A percentile compares a stretch with the other conserved stretches of the same genome.
These are phyloP conservation scores for Patellifolia procumbens DNA, from an alignment of 179 eudicot species.

Conservation along the genomic window DNA sequence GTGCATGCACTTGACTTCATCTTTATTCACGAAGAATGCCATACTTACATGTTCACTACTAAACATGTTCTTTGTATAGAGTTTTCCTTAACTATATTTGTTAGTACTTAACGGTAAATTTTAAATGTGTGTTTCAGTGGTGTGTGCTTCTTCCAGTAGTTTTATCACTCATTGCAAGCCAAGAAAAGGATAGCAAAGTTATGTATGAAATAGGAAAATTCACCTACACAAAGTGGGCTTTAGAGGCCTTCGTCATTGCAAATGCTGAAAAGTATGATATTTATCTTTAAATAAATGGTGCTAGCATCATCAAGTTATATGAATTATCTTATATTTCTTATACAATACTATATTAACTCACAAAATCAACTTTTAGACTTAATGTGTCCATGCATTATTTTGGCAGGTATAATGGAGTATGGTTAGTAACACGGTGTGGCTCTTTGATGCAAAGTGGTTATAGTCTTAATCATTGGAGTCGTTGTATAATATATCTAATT, in stretches of 20 bases:
- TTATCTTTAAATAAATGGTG: neutral
- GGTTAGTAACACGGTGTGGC: slow-evolving; percentile 90
- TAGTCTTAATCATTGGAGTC: slow-evolving; percentile 52
- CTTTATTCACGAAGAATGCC: no score
- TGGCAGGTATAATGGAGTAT: slow-evolving; percentile 81
- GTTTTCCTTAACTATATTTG: neutral
- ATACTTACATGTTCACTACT: no score
- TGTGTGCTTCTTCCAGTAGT: slow-evolving; percentile 90
- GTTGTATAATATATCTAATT: slow-evolving; percentile 52
- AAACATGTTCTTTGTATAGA: no score
- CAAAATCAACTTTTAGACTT: neutral
- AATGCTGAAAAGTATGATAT: slow-evolving; percentile 75
- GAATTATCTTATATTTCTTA: neutral
- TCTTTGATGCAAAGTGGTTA: slow-evolving; percentile 60
- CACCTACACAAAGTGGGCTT: slow-evolving; percentile 82
- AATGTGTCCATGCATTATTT: neutral
- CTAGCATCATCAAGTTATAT: neutral
- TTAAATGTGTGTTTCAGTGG: slow-evolving; percentile 54
- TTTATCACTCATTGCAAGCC: slow-evolving; percentile 81
- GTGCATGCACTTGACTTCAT: no score
- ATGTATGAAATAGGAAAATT: slow-evolving; percentile 44
- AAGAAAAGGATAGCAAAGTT: slow-evolving; percentile 51
- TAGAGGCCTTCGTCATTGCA: slow-evolving; percentile 86
- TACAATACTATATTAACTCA: neutral
- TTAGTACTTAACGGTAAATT: neutral